Base-by-base conservation (phyloP, 805 yeast genomes). In the Metschnikowia santaceciliae region DNA sequence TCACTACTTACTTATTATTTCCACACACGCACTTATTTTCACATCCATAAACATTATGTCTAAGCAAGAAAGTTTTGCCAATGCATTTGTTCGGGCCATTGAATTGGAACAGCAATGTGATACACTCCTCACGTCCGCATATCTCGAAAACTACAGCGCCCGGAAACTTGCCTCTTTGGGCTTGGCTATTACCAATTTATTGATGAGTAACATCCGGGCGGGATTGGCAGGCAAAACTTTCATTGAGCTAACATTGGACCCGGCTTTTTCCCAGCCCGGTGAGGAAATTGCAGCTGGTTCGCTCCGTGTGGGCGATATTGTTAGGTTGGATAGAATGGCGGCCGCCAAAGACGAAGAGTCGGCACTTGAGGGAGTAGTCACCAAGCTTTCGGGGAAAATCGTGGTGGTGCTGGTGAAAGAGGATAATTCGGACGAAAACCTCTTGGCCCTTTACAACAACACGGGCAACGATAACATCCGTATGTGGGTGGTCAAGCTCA, bases 171-270 rank as follows among this genome's bases (percentile, higher is more conserved):
- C 86, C 0, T 68, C 72, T 10, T 75, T 80, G 47, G 97, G 97
- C 0, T 70, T 88, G 23, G 97, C 97, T 0, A 72, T 89, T 4
- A 65, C 83, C 44, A 88, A 90, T 64, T 70, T 92, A 44, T 63
- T 70, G 0, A 69, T 86, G 13, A 76, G 77, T n/a, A 81, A 82
- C 49, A 67, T 87, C 2, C 73, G 86, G 49, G 86, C 91, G 0
- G 96, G 96, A 0, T 69, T 89, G 8, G 95, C 89, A 14, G 97
- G 97, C 1, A 80, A 83, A 51, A 72, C 82, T 1, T 71, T 85
- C 4, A 58, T 89, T 13, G 96, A 89, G 55, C 66, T 92, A 47
- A 72, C 60, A 15, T 69, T 74, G 30, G 92, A 87, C 54, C 71
- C 84, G 0, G 75, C 76, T 1, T 78, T 62, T 46, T 58, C 57